These are phyloP conservation scores for Skeletonema potamos DNA, from an alignment of 108 stramenopile genomes.

Conservation along the genomic window DNA sequence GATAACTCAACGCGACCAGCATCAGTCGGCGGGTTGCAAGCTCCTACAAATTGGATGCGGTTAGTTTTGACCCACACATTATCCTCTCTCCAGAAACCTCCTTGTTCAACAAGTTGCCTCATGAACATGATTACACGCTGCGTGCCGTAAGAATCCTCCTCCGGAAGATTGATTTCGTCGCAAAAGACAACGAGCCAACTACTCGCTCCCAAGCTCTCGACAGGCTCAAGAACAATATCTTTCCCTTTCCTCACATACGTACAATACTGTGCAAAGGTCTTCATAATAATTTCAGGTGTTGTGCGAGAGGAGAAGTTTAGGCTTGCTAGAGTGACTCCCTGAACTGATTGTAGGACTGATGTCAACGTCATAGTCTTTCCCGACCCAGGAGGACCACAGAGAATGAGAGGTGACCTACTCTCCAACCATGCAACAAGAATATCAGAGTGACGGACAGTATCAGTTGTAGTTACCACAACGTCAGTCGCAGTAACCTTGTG, in stretches of 20 bases:
- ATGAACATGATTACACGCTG: constrained; percentile 97
- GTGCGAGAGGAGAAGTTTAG: constrained; percentile 96
- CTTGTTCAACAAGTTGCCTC: constrained; percentile 96
- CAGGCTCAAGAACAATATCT: constrained; percentile 81
- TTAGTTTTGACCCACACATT: constrained; percentile 92
- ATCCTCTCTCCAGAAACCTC: constrained; percentile 97
- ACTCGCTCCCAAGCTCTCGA: constrained; percentile 70
- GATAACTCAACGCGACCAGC: constrained; percentile 93
- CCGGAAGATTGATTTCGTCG: constrained; percentile 99
- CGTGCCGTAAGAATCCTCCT: constrained; percentile 95
- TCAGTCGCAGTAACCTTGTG: constrained; percentile 83
- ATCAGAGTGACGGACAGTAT: constrained; percentile 94
- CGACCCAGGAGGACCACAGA: constrained; percentile 97
- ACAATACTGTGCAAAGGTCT: constrained; percentile 94
- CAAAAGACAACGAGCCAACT: constrained; percentile 98
- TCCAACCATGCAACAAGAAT: constrained; percentile 94
- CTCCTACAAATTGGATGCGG: constrained; percentile 96
- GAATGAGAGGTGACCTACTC: constrained; percentile 86
- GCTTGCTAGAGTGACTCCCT: constrained; percentile 89
- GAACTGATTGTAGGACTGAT: constrained; percentile 88
- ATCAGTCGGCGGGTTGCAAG: constrained; percentile 99
- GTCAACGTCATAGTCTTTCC: constrained; percentile 99
- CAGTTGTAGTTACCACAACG: constrained; percentile 88
- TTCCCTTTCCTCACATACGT: constrained; percentile 87
- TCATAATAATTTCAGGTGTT: constrained; percentile 94